A percentile compares a stretch with the other conserved stretches of the same genome.
Conservation (phyloP, 257 asterid species). For the Ilex aquifolium region DNA sequence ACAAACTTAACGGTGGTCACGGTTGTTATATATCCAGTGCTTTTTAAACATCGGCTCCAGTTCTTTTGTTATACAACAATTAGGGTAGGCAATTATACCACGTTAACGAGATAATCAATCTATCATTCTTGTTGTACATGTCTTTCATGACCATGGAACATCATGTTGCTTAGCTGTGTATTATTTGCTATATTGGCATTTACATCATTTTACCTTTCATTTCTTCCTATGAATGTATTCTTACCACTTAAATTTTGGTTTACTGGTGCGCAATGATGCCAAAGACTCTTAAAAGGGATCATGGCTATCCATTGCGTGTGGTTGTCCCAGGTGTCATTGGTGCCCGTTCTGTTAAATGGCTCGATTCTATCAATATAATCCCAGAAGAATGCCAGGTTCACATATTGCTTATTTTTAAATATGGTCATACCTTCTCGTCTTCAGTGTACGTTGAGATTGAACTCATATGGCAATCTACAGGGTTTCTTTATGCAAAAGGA, state of each 20-base stretch:
- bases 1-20: too few relatives aligned
- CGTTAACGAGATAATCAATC: too few relatives aligned
- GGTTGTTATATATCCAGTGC: too few relatives aligned
- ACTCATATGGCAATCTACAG: constrained; percentile 34
- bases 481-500: constrained; percentile 97
- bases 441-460: constrained; percentile 7
- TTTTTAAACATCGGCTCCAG: too few relatives aligned
- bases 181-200: neutral
- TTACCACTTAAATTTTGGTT: neutral
- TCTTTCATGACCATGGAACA: too few relatives aligned
- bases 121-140: too few relatives aligned
- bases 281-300: constrained; percentile 92
- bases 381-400: constrained; percentile 86
- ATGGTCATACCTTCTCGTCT: constrained; percentile 9
- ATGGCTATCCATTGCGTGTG: constrained; percentile 94
- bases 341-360: constrained; percentile 99
- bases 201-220: neutral
- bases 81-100: too few relatives aligned
- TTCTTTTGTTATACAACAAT: too few relatives aligned
- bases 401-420: constrained; percentile 8
- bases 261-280: constrained; percentile 8
- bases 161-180: neutral
- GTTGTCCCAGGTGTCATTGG: constrained; percentile 98
- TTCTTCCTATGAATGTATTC: neutral
- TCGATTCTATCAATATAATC: constrained; percentile 72